Evolutionary conservation across 768 basidiomycete species (phyloP).

Genomic region (Boletus sp.): DNA sequence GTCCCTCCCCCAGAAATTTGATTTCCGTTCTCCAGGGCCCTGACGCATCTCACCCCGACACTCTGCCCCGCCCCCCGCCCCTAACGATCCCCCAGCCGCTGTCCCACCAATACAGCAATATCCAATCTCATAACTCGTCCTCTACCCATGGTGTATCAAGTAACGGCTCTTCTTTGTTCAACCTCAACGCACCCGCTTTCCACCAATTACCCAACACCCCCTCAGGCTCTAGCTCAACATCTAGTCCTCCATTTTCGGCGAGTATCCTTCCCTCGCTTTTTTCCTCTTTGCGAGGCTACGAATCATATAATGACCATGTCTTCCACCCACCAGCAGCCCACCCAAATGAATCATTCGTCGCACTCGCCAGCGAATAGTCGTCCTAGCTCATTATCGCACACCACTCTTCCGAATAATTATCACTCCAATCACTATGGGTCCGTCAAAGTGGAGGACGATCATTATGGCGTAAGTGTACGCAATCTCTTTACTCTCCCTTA

Average conservation of each 20-base stretch:
- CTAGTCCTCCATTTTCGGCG: slow-evolving; percentile 85
- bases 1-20: background rate
- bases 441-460: slow-evolving; percentile 71
- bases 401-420: slow-evolving; percentile 41
- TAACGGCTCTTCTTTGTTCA: slow-evolving; percentile 46
- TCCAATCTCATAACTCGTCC: slow-evolving; percentile 39
- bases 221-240: slow-evolving; percentile 69
- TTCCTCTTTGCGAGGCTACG: slow-evolving; percentile 33
- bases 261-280: slow-evolving; percentile 54
- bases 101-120: slow-evolving; percentile 47
- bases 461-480: slow-evolving; percentile 46
- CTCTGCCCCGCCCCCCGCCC: slow-evolving; percentile 47
- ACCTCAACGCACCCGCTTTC: slow-evolving; percentile 56
- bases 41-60: slow-evolving; percentile 42
- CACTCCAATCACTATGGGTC: slow-evolving; percentile 48
- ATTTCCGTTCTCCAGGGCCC: slow-evolving; percentile 36
- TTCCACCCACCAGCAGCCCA: slow-evolving; percentile 55
- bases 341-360: slow-evolving; percentile 61
- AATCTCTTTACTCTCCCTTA: slow-evolving; percentile 1
- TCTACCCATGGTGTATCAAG: slow-evolving; percentile 39
- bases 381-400: slow-evolving; percentile 39
- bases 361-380: slow-evolving; percentile 52
- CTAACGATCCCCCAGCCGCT: slow-evolving; percentile 59
- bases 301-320: slow-evolving; percentile 53
- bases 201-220: slow-evolving; percentile 66